These are phyloP conservation scores for Penicillium sp. DNA, from an alignment of 2,329 filamentous ascomycete genomes.

Conservation along the genomic window DNA sequence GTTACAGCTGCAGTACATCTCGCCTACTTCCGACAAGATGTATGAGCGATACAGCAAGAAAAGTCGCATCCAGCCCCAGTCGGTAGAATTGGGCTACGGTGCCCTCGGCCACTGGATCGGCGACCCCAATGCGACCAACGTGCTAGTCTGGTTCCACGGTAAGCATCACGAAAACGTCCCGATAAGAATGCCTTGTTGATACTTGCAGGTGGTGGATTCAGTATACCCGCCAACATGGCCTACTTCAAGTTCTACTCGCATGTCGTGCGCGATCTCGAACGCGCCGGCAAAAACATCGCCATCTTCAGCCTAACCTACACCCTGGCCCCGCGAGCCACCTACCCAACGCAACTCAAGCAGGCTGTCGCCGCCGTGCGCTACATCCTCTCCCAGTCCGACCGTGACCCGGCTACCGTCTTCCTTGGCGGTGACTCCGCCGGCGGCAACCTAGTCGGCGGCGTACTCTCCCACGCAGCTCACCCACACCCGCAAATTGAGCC, in stretches of 20 bases:
- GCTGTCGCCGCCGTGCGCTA: slow-evolving; percentile 40
- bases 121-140: slow-evolving; percentile 31
- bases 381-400: slow-evolving; percentile 32
- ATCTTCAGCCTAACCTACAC: slow-evolving; percentile 55
- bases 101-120: slow-evolving; percentile 39
- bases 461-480: slow-evolving; percentile 45
- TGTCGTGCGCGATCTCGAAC: slow-evolving; percentile 41
- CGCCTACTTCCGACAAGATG: slow-evolving; percentile 25
- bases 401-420: slow-evolving; percentile 33
- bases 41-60: slow-evolving; percentile 29
- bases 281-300: slow-evolving; percentile 43
- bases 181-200: neutral
- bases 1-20: slow-evolving; percentile 30
- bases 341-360: slow-evolving; percentile 43
- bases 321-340: slow-evolving; percentile 46
- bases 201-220: slow-evolving; percentile 52
- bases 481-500: slow-evolving; percentile 51
- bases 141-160: slow-evolving; percentile 41
- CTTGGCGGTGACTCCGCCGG: slow-evolving; percentile 45
- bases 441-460: slow-evolving; percentile 38
- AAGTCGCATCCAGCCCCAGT: slow-evolving; percentile 21
- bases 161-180: neutral
- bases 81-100: slow-evolving; percentile 31
- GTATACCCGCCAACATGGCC: slow-evolving; percentile 43
- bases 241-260: slow-evolving; percentile 49